A percentile compares a stretch with the other conserved stretches of the same genome.
Conservation (phyloP, 805 yeast species). For the Crinitomyces ghanaensis region DNA sequence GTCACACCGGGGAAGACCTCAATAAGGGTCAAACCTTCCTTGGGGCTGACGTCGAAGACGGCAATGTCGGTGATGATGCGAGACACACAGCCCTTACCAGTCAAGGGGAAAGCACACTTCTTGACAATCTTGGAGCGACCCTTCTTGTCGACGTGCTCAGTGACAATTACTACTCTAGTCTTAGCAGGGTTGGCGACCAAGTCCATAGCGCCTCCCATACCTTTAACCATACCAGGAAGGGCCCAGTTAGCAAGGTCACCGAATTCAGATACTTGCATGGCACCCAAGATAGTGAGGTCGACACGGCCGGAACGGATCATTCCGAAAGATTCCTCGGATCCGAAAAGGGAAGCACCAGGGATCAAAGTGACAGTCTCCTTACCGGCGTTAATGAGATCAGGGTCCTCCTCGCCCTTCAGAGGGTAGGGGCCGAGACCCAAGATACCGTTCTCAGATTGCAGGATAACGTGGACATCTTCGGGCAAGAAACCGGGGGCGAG, state of each 20-base stretch:
- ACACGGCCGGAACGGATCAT: constrained; percentile 35
- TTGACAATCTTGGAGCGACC: constrained; percentile 34
- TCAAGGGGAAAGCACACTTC: constrained; percentile 32
- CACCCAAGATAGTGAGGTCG: constrained; percentile 33
- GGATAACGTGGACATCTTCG: constrained; percentile 25
- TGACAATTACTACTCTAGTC: constrained; percentile 32
- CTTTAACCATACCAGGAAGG: constrained; percentile 34
- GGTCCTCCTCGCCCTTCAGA: constrained; percentile 30
- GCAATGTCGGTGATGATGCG: constrained; percentile 35
- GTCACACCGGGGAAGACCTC: constrained; percentile 27
- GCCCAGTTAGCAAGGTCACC: constrained; percentile 40
- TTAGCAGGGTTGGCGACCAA: constrained; percentile 32
- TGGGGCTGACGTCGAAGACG: constrained; percentile 31
- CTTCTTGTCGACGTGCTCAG: constrained; percentile 35
- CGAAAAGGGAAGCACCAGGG: constrained; percentile 33
- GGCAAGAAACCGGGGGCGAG: constrained; percentile 31
- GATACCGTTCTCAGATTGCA: constrained; percentile 36
- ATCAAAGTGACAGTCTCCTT: constrained; percentile 34
- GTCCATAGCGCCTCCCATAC: constrained; percentile 43
- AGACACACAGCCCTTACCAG: constrained; percentile 32
- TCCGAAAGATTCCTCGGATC: constrained; percentile 35
- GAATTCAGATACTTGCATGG: constrained; percentile 31
- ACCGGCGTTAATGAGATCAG: constrained; percentile 36
- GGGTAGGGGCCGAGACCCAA: constrained; percentile 34
- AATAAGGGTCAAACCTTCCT: constrained; percentile 26